Evolutionary conservation across 805 yeast genomes (phyloP).

Genomic region (Myxozyma nipponensis): DNA sequence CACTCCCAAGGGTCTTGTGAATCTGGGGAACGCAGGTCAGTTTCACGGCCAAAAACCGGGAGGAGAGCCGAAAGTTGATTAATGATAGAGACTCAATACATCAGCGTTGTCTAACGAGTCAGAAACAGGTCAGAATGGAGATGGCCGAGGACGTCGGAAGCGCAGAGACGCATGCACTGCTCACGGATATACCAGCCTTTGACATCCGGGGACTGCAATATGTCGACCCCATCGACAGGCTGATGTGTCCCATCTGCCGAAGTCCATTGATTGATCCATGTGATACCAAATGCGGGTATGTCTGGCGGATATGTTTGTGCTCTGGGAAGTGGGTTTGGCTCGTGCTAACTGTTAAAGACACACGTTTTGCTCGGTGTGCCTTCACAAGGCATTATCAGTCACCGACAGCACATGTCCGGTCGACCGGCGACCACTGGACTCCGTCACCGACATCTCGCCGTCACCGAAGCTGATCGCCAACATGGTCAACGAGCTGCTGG

Average conservation of each 20-base stretch:
- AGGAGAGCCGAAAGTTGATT: too few species aligned
- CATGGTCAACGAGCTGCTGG: slow-evolving; percentile 57
- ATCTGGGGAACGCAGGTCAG: too few species aligned
- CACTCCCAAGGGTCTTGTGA: too few species aligned
- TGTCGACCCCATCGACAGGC: slow-evolving; percentile 22
- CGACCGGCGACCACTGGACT: slow-evolving; percentile 53
- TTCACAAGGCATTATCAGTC: slow-evolving; percentile 33
- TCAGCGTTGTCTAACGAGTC: too few species aligned
- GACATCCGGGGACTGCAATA: slow-evolving; percentile 9
- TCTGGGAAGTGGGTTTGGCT: not conserved
- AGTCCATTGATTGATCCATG: slow-evolving; percentile 58
- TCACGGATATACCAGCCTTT: not conserved
- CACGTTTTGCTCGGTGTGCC: slow-evolving; percentile 58
- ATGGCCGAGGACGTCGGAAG: too few species aligned
- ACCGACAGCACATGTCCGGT: slow-evolving; percentile 48
- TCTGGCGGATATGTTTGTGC: not conserved
- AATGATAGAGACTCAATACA: too few species aligned
- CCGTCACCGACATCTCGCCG: slow-evolving; percentile 41
- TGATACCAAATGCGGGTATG: slow-evolving; percentile 56
- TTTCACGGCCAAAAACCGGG: too few species aligned
- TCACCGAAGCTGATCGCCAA: slow-evolving; percentile 59
- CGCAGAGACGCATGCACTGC: too few species aligned
- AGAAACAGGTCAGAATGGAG: too few species aligned
- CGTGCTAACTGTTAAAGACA: slow-evolving; percentile 36
- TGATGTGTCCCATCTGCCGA: slow-evolving; percentile 61